phyloP scores from a whole-genome alignment of 2,329 filamentous ascomycete genomes.

The Fusarium armeniacum region DNA sequence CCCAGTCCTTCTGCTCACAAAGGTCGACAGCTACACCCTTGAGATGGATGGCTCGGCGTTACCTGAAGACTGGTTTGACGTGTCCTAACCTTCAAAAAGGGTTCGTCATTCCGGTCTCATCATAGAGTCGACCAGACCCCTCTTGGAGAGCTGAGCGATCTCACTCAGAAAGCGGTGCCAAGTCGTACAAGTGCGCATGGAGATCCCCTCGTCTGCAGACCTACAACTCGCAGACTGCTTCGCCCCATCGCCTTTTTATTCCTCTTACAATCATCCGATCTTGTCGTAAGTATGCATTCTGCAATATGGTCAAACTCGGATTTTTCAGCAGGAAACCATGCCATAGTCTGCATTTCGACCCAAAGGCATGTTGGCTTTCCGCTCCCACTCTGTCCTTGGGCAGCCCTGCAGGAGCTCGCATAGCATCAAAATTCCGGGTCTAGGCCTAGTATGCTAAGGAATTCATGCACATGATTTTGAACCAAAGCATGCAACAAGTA shows the following conservation, averaged over 20 bases:
- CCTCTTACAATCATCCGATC: background rate
- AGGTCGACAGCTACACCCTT: background rate
- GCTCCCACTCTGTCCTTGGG: slow-evolving; percentile 14
- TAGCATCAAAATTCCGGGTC: background rate
- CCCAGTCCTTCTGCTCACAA: background rate
- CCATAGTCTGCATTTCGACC: slow-evolving; percentile 21
- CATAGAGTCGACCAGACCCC: background rate
- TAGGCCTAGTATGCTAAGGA: background rate
- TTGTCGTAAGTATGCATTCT: background rate
- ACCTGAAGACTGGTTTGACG: background rate
- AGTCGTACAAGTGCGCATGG: slow-evolving; percentile 7
- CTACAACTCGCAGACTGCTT: slow-evolving; percentile 7
- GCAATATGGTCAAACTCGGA: background rate
- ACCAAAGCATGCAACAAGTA: slow-evolving; percentile 9
- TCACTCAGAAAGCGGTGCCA: background rate
- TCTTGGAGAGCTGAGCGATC: background rate
- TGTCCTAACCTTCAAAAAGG: background rate
- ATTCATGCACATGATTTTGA: slow-evolving; percentile 26
- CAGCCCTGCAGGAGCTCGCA: slow-evolving; percentile 31
- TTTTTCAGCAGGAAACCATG: slow-evolving; percentile 4
- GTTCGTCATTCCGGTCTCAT: slow-evolving; percentile 3
- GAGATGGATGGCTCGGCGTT: background rate
- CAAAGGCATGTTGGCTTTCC: slow-evolving; percentile 8
- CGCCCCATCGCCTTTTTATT: background rate
- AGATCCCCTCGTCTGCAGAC: slow-evolving; percentile 6